A percentile compares a stretch with the other conserved stretches of the same genome.
phyloP scores from a whole-genome alignment of 805 yeast genomes.

The Starmerella apicola region DNA sequence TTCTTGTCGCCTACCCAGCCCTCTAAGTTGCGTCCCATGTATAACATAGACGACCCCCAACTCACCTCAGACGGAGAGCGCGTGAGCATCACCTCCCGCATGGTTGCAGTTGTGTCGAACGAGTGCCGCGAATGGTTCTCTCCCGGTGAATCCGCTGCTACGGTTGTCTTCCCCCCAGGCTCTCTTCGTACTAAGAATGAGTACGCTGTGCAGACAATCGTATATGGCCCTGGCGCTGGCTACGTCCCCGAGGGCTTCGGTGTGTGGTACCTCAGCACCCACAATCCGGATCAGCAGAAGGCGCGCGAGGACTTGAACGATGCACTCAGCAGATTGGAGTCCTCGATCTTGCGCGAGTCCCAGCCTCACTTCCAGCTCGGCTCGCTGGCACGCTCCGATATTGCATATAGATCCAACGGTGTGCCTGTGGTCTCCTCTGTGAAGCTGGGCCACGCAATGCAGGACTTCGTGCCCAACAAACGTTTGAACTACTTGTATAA shows the following conservation, averaged over 20 bases:
- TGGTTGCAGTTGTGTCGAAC: constrained; percentile 72
- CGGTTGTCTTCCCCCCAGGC: constrained; percentile 85
- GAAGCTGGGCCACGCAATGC: constrained; percentile 73
- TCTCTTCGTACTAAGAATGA: constrained; percentile 54
- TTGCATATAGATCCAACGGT: constrained; percentile 44
- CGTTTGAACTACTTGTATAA: constrained; percentile 50
- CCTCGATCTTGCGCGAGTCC: constrained; percentile 68
- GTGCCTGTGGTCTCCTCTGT: constrained; percentile 65
- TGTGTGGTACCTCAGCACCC: constrained; percentile 79
- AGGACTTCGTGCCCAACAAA: constrained; percentile 72
- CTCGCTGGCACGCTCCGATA: constrained; percentile 44
- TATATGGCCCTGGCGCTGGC: constrained; percentile 79
- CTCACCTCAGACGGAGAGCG: constrained; percentile 4
- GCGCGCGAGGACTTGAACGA: constrained; percentile 63
- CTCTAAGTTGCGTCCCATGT: constrained; percentile 16
- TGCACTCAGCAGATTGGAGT: constrained; percentile 71
- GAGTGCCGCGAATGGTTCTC: constrained; percentile 88
- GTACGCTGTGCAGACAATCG: constrained; percentile 71
- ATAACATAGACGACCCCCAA: constrained; percentile 12
- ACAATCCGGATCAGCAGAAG: constrained; percentile 47
- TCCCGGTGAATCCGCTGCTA: constrained; percentile 69
- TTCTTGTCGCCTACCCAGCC: constrained; percentile 48
- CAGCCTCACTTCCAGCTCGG: constrained; percentile 44
- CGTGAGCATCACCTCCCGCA: constrained; percentile 45
- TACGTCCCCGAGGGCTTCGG: constrained; percentile 78